A percentile compares a stretch with the other conserved stretches of the same genome.
These are phyloP conservation scores for Trifolium repens DNA, from an alignment of 306 rosid species.

Conservation along the genomic window DNA sequence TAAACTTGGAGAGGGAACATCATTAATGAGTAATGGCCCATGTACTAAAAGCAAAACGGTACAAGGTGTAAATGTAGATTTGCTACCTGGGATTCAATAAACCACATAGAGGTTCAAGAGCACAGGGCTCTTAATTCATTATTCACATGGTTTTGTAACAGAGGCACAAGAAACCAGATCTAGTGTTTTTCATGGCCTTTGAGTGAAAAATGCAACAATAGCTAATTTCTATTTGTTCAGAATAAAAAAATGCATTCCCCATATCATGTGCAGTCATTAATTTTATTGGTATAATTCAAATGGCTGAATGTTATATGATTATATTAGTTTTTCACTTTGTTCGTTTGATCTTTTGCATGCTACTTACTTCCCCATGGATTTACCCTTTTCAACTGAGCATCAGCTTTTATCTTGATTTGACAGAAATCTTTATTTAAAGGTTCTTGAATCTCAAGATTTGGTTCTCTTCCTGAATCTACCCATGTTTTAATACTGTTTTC, in stretches of 20 bases:
- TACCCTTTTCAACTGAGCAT: neutral
- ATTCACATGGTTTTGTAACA: conserved; percentile 5
- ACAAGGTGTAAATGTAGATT: conserved; percentile 22
- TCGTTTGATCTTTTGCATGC: conserved; percentile 9
- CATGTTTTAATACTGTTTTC: conserved; percentile 21
- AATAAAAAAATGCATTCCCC: conserved; percentile 7
- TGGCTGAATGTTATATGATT: neutral
- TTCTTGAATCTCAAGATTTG: neutral
- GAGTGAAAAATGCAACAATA: conserved; percentile 30
- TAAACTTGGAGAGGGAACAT: conserved; percentile 20
- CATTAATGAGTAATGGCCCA: neutral
- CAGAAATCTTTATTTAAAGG: conserved; percentile 27
- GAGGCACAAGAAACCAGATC: conserved; percentile 7
- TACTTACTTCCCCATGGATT: conserved; percentile 16
- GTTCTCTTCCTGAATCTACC: conserved; percentile 1
- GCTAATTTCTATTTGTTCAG: conserved; percentile 10
- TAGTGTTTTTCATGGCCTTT: conserved; percentile 10
- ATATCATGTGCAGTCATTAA: neutral
- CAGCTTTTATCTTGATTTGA: conserved; percentile 25
- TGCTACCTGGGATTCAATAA: conserved; percentile 14
- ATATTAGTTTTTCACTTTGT: neutral
- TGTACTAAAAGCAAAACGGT: conserved; percentile 12
- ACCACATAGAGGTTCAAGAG: conserved; percentile 18
- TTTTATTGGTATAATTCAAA: conserved; percentile 18
- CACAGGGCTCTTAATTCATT: conserved; percentile 3